Percentiles rank a stretch among this genome's conserved stretches.
phyloP scores from a whole-genome alignment of 2,329 filamentous ascomycete genomes.

The Claviceps paspali region DNA sequence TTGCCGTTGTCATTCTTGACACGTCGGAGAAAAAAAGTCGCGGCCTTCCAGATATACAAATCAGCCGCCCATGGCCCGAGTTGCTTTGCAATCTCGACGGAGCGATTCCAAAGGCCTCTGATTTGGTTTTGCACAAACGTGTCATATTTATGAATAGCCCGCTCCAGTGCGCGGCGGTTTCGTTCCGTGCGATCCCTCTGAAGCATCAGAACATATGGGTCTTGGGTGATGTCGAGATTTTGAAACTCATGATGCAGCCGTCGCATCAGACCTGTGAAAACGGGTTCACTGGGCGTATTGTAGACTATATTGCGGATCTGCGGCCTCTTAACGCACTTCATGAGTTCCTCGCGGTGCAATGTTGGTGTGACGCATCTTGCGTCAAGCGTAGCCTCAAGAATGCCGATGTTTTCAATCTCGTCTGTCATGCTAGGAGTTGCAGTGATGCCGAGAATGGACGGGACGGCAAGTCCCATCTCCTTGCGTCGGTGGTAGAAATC shows the following conservation, averaged over 20 bases:
- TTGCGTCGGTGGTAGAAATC: slow-evolving; percentile 48
- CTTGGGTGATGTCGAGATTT: slow-evolving; percentile 38
- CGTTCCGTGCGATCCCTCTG: slow-evolving; percentile 24
- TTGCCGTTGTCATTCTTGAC: slow-evolving; percentile 7
- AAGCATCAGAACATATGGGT: slow-evolving; percentile 43
- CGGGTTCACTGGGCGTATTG: slow-evolving; percentile 2
- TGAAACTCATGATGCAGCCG: slow-evolving; percentile 26
- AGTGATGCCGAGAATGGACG: slow-evolving; percentile 62
- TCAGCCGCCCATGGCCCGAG: slow-evolving; percentile 57
- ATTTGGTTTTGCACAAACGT: slow-evolving; percentile 42
- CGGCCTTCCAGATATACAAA: slow-evolving; percentile 41
- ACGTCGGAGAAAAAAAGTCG: slow-evolving; percentile 19
- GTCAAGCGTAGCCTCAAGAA: slow-evolving; percentile 55
- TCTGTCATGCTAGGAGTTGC: slow-evolving; percentile 61
- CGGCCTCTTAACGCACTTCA: slow-evolving; percentile 54
- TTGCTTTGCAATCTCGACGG: slow-evolving; percentile 34
- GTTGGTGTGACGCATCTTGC: slow-evolving; percentile 55
- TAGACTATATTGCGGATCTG: slow-evolving; percentile 27
- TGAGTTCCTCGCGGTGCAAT: slow-evolving; percentile 51
- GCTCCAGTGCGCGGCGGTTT: slow-evolving; percentile 22
- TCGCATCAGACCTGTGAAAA: slow-evolving; percentile 22
- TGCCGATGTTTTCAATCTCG: slow-evolving; percentile 36
- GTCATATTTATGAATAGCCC: slow-evolving; percentile 25
- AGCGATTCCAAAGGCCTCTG: slow-evolving; percentile 34
- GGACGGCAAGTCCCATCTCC: slow-evolving; percentile 25